Evolutionary conservation across 129 eudicot species (phyloP), one percentile per base, ranked within the genome.

Genomic region (Tagetes patula): DNA sequence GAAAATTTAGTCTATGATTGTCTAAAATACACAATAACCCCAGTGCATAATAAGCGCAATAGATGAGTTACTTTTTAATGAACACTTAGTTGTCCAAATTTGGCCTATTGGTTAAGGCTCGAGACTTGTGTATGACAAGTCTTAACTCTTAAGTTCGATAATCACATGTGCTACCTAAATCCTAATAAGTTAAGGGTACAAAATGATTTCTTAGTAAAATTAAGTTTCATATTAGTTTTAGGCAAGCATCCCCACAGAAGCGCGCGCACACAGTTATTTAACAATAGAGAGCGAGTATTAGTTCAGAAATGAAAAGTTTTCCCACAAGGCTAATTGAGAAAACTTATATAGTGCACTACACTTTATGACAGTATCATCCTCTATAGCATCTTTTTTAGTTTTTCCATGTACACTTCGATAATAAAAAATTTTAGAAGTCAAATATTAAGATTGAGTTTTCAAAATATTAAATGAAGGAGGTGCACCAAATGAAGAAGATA

Each of bases 11-110:
- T 73, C 43, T 9, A 43, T 36, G 37, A 30, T 60, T 72, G 32
- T 34, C 70, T 46, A 34, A 43, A 33, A 54, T 27, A 74, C 37
- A 9, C 59, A 33, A 74, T 48, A 48, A 63, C 37, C 32, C 71
- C 36, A 4, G 48, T 48, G 70, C 70, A 74, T 65, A 48, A 61
- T 43, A 46, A 59, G 34, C 12, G 8, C 6, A 11, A 2, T 49
- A 12, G 31, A 63, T 34, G 63, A 63, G 62, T 38, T 63, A 49
- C 70, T 37, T 74, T 43, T 52, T 48, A 48, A 63, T 13, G 10
- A 37, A 38, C 32, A 20, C 27, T 20, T 20, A 20, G 27, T 20
- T 20, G 27, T 20, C 27, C 27, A 20, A 20, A 39, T 39, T 59
- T 59, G 65, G 65, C 59, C 33, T 20, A 27, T 8, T 55, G 62